A percentile compares a stretch with the other conserved stretches of the same genome.
phyloP scores from a whole-genome alignment of 352 stramenopile species.

The Phytophthora idaei region DNA sequence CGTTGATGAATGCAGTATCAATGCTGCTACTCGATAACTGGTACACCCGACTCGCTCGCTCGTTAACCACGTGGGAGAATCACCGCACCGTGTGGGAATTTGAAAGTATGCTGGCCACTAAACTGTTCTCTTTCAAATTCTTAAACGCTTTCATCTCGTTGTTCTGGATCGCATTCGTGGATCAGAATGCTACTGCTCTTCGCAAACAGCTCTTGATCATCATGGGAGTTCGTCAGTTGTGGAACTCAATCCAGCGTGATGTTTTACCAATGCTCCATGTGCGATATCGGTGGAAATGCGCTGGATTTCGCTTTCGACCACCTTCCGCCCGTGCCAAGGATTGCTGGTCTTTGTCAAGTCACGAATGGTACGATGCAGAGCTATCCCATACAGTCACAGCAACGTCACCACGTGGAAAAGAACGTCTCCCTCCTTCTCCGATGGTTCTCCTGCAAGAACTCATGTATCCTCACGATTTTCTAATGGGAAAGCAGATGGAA shows the following conservation, averaged over 20 bases:
- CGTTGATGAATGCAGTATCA: constrained; percentile 64
- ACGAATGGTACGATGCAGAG: constrained; percentile 70
- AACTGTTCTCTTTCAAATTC: constrained; percentile 87
- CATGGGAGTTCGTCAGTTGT: constrained; percentile 74
- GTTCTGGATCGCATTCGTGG: constrained; percentile 80
- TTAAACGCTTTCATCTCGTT: constrained; percentile 84
- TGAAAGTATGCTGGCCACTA: constrained; percentile 76
- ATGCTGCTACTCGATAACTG: constrained; percentile 80
- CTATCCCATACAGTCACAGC: constrained; percentile 9
- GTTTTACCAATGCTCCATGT: constrained; percentile 63
- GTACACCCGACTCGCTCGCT: constrained; percentile 65
- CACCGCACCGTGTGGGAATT: constrained; percentile 81
- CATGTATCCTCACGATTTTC: constrained; percentile 70
- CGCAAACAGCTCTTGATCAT: constrained; percentile 74
- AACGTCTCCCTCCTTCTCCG: constrained; percentile 35
- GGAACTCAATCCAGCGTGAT: constrained; percentile 60
- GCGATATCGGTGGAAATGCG: constrained; percentile 43
- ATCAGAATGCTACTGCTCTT: constrained; percentile 50
- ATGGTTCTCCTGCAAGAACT: constrained; percentile 71
- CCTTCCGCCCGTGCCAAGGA: constrained; percentile 4
- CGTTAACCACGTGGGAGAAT: constrained; percentile 77
- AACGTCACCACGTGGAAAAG: constrained; percentile 1
- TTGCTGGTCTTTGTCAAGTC: constrained; percentile 32
- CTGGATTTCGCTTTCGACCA: constrained; percentile 44
- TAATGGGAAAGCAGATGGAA: constrained; percentile 85